These are phyloP conservation scores for Lecanicillium sp. DNA, from an alignment of 2,329 filamentous ascomycete species.

Conservation along the genomic window DNA sequence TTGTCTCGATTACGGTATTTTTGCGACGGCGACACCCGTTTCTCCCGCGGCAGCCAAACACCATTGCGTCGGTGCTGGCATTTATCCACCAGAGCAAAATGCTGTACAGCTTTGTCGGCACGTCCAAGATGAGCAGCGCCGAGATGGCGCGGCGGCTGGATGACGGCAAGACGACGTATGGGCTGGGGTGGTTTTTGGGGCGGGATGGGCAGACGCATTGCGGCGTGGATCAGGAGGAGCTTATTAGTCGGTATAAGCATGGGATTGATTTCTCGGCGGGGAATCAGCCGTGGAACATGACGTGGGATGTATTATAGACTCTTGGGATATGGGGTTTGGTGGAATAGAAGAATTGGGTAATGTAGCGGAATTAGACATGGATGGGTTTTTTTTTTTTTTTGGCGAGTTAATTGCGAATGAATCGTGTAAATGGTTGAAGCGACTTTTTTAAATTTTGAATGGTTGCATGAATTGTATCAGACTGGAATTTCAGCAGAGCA, in stretches of 20 bases:
- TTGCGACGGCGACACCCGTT: slow-evolving; percentile 58
- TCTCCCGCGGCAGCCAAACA: slow-evolving; percentile 69
- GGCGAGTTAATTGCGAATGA: too few species aligned
- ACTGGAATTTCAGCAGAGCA: too few species aligned
- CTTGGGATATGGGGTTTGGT: too few species aligned
- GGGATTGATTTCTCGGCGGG: slow-evolving; percentile 42
- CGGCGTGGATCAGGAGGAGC: slow-evolving; percentile 69
- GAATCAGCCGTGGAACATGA: slow-evolving; percentile 43
- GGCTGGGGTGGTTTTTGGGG: slow-evolving; percentile 68
- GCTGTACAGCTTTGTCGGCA: slow-evolving; percentile 67
- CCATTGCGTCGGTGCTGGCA: slow-evolving; percentile 66
- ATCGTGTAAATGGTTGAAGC: too few species aligned
- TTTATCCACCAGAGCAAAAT: slow-evolving; percentile 77
- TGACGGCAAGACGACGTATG: slow-evolving; percentile 56
- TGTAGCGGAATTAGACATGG: too few species aligned
- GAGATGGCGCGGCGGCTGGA: slow-evolving; percentile 56
- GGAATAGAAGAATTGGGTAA: too few species aligned
- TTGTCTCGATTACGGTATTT: slow-evolving; percentile 53
- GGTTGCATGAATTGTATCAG: too few species aligned
- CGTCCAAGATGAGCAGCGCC: slow-evolving; percentile 50
- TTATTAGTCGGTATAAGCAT: slow-evolving; percentile 57
- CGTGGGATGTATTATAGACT: slow-evolving; percentile 27
- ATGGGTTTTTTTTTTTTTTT: too few species aligned
- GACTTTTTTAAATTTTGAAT: too few species aligned
- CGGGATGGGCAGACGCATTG: slow-evolving; percentile 66